Evolutionary conservation across 1,284 basidiomycete genomes (phyloP).

Genomic region (Malassezia globosa): DNA sequence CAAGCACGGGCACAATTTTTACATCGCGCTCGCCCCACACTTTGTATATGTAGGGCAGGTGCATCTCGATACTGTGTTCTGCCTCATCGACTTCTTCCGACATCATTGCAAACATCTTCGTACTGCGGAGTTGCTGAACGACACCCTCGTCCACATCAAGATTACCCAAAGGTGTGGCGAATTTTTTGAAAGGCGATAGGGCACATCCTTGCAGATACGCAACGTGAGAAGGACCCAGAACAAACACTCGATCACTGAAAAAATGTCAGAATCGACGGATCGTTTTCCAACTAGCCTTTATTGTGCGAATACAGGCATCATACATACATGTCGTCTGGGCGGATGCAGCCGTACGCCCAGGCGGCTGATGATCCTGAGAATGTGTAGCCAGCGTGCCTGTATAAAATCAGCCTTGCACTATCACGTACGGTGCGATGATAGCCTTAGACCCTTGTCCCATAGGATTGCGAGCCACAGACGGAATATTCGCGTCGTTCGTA

Average conservation of each 20-base stretch:
- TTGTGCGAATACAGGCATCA: conserved; percentile 49
- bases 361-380: conserved; percentile 90
- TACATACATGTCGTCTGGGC: conserved; percentile 65
- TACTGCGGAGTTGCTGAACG: conserved; percentile 58
- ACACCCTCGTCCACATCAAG: conserved; percentile 68
- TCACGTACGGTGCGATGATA: conserved; percentile 79
- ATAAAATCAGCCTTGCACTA: not conserved
- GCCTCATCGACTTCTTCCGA: conserved; percentile 64
- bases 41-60: conserved; percentile 81
- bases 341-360: conserved; percentile 85
- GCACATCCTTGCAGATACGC: conserved; percentile 77
- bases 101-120: conserved; percentile 65
- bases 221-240: conserved; percentile 92
- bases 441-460: conserved; percentile 60
- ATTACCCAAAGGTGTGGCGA: conserved; percentile 75
- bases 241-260: conserved; percentile 81
- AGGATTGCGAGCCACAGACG: conserved; percentile 3
- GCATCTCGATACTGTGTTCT: conserved; percentile 97
- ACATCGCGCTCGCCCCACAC: conserved; percentile 70
- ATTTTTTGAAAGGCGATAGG: conserved; percentile 62
- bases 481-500: too few species aligned
- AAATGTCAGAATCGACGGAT: too few species aligned
- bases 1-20: conserved; percentile 75
- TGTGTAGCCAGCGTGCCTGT: conserved; percentile 79
- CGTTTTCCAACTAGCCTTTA: too few species aligned